phyloP scores from a whole-genome alignment of 148 eudicot genomes.

The Persicaria tinctoria region DNA sequence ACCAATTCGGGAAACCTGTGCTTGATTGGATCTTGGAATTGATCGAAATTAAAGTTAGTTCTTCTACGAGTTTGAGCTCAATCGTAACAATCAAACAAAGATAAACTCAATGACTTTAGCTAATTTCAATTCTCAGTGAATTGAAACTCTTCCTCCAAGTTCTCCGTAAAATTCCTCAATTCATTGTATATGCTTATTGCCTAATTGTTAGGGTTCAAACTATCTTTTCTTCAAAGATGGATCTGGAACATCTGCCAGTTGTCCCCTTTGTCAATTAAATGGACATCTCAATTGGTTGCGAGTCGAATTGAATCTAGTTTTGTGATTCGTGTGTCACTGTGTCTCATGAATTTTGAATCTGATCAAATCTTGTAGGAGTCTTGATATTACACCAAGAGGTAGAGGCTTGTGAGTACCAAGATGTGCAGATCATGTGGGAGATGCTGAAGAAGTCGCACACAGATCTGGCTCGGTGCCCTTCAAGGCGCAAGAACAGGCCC shows the following conservation, averaged over 20 bases:
- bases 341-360: background rate
- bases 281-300: no score
- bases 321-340: background rate
- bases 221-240: background rate
- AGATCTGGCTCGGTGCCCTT: slow-evolving; percentile 4
- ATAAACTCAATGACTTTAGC: background rate
- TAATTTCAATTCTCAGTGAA: background rate
- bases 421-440: slow-evolving; percentile 44
- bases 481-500: slow-evolving; percentile 19
- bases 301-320: background rate
- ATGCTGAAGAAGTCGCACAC: slow-evolving; percentile 28
- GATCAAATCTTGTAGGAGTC: slow-evolving; percentile 15
- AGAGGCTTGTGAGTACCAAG: slow-evolving; percentile 36
- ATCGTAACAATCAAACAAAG: background rate
- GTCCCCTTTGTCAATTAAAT: no score
- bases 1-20: no score
- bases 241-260: no score
- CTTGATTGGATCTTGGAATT: background rate
- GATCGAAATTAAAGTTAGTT: background rate
- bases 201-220: no score
- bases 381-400: slow-evolving; percentile 26
- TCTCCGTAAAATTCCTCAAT: background rate
- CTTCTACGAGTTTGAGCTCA: background rate
- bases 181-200: no score
- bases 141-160: background rate